phyloP scores from a whole-genome alignment of 306 rosid species.

The Spatholobus suberectus region DNA sequence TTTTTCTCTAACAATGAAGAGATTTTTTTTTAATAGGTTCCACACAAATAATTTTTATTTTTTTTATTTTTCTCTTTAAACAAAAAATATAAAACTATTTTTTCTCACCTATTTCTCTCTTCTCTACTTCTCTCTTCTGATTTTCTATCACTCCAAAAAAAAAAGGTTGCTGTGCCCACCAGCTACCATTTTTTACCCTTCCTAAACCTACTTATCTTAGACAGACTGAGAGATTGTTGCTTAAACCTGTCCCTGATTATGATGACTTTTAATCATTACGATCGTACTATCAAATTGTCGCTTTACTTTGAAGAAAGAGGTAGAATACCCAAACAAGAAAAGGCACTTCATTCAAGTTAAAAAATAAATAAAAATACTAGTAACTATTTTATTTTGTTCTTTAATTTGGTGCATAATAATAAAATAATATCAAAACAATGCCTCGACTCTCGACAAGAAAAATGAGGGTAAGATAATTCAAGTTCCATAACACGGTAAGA shows the following conservation, averaged over 20 bases:
- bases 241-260: slow-evolving; percentile 48
- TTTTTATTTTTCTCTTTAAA: no score
- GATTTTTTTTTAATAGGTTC: no score
- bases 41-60: no score
- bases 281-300: slow-evolving; percentile 35
- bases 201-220: slow-evolving; percentile 32
- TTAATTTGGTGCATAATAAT: neutral
- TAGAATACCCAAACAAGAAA: slow-evolving; percentile 33
- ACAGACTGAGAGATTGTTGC: slow-evolving; percentile 38
- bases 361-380: neutral
- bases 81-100: no score
- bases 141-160: neutral
- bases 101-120: no score
- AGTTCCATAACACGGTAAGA: neutral
- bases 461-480: neutral
- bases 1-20: no score
- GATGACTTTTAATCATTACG: slow-evolving; percentile 45
- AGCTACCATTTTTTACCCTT: slow-evolving; percentile 31
- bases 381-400: neutral
- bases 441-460: neutral
- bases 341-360: neutral
- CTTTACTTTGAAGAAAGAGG: slow-evolving; percentile 48
- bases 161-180: slow-evolving; percentile 9
- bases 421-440: neutral
- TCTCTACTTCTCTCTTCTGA: no score